Evolutionary conservation across 208 protist species (phyloP).

Genomic region (Trypanosoma boissoni): DNA sequence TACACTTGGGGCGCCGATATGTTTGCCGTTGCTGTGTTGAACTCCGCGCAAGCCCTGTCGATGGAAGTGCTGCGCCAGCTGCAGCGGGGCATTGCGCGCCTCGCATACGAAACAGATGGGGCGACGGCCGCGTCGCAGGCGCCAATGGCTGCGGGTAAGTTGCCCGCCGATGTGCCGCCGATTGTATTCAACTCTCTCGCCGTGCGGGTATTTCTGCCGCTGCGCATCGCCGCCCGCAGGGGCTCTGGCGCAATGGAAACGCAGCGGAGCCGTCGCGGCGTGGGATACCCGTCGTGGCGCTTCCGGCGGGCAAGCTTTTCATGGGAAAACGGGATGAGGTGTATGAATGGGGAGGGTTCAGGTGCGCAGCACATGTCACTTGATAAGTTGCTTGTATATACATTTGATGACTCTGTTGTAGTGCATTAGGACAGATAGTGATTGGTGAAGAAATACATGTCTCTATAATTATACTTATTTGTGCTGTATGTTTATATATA

Average conservation of each 20-base stretch:
- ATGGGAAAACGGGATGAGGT: background rate
- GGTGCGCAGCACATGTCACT: slow-evolving; percentile 11
- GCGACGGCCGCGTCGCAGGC: slow-evolving; percentile 29
- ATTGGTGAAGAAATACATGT: too few relatives aligned
- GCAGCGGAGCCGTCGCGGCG: background rate
- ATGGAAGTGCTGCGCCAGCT: slow-evolving; percentile 63
- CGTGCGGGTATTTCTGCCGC: slow-evolving; percentile 67
- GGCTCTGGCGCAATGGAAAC: too few relatives aligned
- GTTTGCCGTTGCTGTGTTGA: slow-evolving; percentile 68
- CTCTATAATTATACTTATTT: too few relatives aligned
- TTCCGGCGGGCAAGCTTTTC: slow-evolving; percentile 10
- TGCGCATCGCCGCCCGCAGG: slow-evolving; percentile 16
- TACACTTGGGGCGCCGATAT: slow-evolving; percentile 75
- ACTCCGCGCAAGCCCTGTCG: slow-evolving; percentile 28
- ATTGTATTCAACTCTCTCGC: slow-evolving; percentile 52
- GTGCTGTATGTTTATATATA: too few relatives aligned
- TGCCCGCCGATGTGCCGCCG: too few relatives aligned
- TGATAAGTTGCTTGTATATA: slow-evolving; percentile 27
- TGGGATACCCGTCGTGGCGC: background rate
- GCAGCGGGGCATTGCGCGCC: slow-evolving; percentile 41
- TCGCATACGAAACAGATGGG: slow-evolving; percentile 40
- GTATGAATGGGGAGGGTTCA: background rate
- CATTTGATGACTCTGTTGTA: slow-evolving; percentile 28
- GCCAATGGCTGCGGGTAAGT: slow-evolving; percentile 37
- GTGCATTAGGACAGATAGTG: slow-evolving; percentile 23